These are phyloP conservation scores for Seminavis robusta DNA, from an alignment of 108 stramenopile genomes.

Conservation along the genomic window DNA sequence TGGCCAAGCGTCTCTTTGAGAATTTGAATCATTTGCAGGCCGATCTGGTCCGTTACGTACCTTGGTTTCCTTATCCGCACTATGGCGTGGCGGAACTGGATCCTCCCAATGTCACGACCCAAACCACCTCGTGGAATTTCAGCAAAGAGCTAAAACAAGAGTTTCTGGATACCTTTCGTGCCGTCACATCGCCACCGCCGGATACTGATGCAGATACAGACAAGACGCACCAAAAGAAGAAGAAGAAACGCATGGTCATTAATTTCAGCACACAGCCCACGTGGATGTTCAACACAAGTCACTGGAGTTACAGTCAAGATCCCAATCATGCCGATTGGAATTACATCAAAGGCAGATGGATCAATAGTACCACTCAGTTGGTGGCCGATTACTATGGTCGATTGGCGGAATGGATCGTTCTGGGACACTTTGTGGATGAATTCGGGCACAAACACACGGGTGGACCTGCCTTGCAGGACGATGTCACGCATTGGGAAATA, in stretches of 20 bases:
- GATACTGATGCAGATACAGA: neutral
- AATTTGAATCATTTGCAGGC: neutral
- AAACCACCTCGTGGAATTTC: slow-evolving; percentile 5
- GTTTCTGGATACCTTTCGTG: neutral
- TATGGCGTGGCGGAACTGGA: slow-evolving; percentile 6
- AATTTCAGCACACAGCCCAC: slow-evolving; percentile 4
- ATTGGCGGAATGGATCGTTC: slow-evolving; percentile 3
- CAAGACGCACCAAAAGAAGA: neutral
- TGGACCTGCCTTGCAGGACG: neutral
- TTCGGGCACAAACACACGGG: neutral
- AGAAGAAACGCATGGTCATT: neutral
- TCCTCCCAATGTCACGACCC: neutral
- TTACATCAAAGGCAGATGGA: neutral
- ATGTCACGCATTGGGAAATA: slow-evolving; percentile 10
- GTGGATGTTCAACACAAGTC: slow-evolving; percentile 6
- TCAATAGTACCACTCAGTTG: neutral
- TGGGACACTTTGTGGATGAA: slow-evolving; percentile 5
- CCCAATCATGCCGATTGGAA: neutral
- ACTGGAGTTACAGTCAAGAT: slow-evolving; percentile 4
- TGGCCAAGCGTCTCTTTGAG: neutral
- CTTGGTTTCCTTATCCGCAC: slow-evolving; percentile 2
- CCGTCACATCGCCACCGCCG: neutral
- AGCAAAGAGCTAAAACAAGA: neutral
- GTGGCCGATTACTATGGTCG: slow-evolving; percentile 4
- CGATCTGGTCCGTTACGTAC: slow-evolving; percentile 6